Conservation (phyloP, 164 flowering plant species). For the Vitis amurensis region DNA sequence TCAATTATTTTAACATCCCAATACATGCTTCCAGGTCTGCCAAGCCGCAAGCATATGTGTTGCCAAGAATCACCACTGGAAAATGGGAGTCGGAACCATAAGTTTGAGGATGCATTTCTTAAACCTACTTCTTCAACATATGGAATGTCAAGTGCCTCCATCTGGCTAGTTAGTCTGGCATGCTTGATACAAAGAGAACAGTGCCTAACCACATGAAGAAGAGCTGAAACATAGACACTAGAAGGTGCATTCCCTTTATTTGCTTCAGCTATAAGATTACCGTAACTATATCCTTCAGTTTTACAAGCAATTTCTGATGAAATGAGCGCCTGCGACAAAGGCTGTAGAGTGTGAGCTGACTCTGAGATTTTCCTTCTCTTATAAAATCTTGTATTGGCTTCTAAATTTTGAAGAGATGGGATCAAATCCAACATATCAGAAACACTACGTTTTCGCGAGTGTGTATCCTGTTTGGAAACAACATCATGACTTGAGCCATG, state of each 20-base stretch:
- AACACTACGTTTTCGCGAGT: conserved; percentile 62
- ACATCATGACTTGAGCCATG: conserved; percentile 31
- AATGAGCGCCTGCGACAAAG: conserved; percentile 26
- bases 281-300: conserved; percentile 61
- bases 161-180: conserved; percentile 91
- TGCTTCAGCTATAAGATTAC: conserved; percentile 79
- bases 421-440: conserved; percentile 64
- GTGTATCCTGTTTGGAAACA: conserved; percentile 35
- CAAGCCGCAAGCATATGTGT: conserved; percentile 87
- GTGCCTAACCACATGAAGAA: conserved; percentile 91
- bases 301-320: conserved; percentile 37
- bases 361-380: conserved; percentile 67
- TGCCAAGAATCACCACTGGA: conserved; percentile 78
- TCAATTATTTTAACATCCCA: conserved; percentile 99
- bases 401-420: conserved; percentile 66
- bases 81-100: conserved; percentile 92
- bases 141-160: conserved; percentile 89
- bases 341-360: conserved; percentile 16
- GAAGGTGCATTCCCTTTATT: conserved; percentile 86
- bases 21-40: conserved; percentile 89
- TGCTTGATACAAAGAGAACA: conserved; percentile 94
- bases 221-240: conserved; percentile 72
- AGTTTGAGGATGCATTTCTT: conserved; percentile 68
- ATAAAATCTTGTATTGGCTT: conserved; percentile 20
- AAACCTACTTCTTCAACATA: conserved; percentile 92